Evolutionary conservation across 1,284 basidiomycete genomes (phyloP), one percentile per base, ranked within the genome.

Genomic region (Gymnopus androsaceus): DNA sequence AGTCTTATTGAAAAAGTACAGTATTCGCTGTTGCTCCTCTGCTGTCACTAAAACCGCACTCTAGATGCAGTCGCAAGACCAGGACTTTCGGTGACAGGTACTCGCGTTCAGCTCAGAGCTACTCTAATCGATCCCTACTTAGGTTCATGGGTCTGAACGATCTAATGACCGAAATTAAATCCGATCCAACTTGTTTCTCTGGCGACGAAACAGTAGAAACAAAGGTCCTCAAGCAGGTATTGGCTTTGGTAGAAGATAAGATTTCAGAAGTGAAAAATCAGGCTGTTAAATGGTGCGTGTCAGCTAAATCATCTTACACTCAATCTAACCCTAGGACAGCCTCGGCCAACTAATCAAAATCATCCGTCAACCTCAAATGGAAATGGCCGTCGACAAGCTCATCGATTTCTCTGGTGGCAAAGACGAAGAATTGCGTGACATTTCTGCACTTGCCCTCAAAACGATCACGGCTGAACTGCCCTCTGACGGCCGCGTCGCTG

Each of bases 231-330:
- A 82, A 81, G 42, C 85, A 90, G 65, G 94, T 97, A 1, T 78
- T 98, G 21, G 78, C 84, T 21, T 81, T 96, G 21, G 87, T 97
- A 11, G 88, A 92, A 66, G 97, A 99, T 75, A 88, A 88, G 73
- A 98, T 97, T 65, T 94, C 93, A 14, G 96, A 99, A 75, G 97
- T 99, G 62, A 98, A 98, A 80, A 98, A 98, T 69, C 90, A 95
- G 68, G 94, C 94, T 2, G 95, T 97, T 14, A 93, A 94, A 75
- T 95, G 93, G 95, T 93, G 64, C 56, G 81, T 63, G 14, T 3
- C 15, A 49, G 46, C 40, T 19, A 23, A 9, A 33, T 44, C 21
- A 42, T 48, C 19, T 41, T 3, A 30, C 11, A 30, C 41, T 44
- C 17, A 40, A 17, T 19, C 17, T 25, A 34, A 51, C 55, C 14